Evolutionary conservation across 176 grass and related monocot species (phyloP), one percentile per base, ranked within the genome.

Genomic region (Ananas comosus): DNA sequence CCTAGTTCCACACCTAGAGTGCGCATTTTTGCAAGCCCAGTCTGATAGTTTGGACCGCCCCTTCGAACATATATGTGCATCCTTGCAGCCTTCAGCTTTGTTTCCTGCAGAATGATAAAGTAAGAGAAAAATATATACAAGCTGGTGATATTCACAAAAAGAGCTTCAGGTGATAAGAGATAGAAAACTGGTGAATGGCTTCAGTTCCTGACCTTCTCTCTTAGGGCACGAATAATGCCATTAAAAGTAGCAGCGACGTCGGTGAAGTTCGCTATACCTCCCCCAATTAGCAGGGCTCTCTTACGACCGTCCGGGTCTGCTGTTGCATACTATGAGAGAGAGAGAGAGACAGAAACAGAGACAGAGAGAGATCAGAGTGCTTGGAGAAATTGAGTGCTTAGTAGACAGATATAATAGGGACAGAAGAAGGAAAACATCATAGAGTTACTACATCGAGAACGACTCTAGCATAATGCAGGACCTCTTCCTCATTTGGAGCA

Each of bases 401-500:
- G 11, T 56, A 11, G 12, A 29, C 10, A 17, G 4, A 16, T 51
- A 2, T 33, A n/a, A 69, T 18, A 9, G 21, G 1, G 10, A 61
- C 4, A 64, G 1, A 51, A 73, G 53, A 79, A 76, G n/a, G 64
- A 6, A 64, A 65, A 16, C 74, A 16, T 56, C 81, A 61, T 58
- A 17, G 21, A 61, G 56, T 61, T 59, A 22, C 83, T 83, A 96
- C 91, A 81, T 96, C 91, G 70, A 96, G 91, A 56, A 96, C 91
- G 49, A 96, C 85, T 85, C 85, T 87, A 69, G 91, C 87, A 79
- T 96, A 96, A 51, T 96, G 88, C 73, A 96, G 75, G 81, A 96
- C 91, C 82, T 91, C 91, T 56, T 96, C 91, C 76, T 86, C 85
- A 2, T 96, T 96, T 59, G 91, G 91, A 64, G 91, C 91, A 85